Base-by-base conservation (phyloP, 352 stramenopile species). In the Globisporangium viniferum region DNA sequence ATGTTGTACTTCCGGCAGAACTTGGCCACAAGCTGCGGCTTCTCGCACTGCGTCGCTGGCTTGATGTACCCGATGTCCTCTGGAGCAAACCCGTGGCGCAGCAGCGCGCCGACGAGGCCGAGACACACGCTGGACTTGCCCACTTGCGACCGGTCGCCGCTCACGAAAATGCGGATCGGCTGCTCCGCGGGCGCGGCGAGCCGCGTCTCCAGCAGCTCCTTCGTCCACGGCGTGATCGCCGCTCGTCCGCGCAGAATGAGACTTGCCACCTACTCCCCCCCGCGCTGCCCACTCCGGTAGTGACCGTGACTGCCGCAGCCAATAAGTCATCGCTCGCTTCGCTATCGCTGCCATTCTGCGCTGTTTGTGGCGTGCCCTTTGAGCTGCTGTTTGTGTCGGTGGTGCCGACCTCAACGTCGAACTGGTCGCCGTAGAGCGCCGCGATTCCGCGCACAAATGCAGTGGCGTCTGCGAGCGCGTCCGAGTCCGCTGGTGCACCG, bases 51-150 rank as follows among this genome's bases (percentile, higher is more conserved):
- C 22, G 97, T 99, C 20, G 94, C 96, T 2, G 97, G 97, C 78
- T 99, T 99, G 69, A 99, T 99, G 83, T 99, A 99, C 27, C 86
- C 97, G 41, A 99, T 74, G n/a, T 95, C 87, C 9, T 67, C 63
- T 0, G 93, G 70, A 3, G 62, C 33, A 44, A 86, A 94, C 22
- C 86, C 86, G 31, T 78, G 74, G n/a, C 76, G 63, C n/a, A 99
- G 73, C 7, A 99, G 73, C 35, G 84, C 77, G 2, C 93, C 96
- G 10, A 99, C 72, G 7, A 99, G 71, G 4, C 94, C 97, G 44
- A 99, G 81, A 80, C 94, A 99, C 27, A 98, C 88, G 33, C 90
- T 98, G 6, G 95, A 98, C 77, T 99, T 99, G 68, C 97, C 97
- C 0, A 99, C 97, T 67, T 98, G 91, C 14, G 93, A 86, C 64